Evolutionary conservation across 164 flowering plant genomes (phyloP).

Genomic region (Aristolochia fimbriata): DNA sequence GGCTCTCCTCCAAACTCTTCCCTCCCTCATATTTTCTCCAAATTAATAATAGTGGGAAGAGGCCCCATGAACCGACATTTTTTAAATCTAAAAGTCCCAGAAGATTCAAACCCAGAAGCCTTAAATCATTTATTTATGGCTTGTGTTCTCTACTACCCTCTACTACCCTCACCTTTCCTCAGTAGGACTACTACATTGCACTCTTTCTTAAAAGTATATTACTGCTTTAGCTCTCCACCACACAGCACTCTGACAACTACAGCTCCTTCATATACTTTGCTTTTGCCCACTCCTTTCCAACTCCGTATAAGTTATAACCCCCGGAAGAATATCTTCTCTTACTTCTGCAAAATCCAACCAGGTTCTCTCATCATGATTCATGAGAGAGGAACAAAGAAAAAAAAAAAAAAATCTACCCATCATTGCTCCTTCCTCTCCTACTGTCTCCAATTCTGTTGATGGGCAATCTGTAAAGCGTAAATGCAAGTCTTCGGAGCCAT

Average conservation of each 20-base stretch:
- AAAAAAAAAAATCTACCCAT: constrained; percentile 1
- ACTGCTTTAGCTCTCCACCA: constrained; percentile 4
- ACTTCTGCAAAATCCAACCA: constrained; percentile 1
- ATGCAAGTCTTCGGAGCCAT: not conserved
- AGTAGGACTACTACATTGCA: not conserved
- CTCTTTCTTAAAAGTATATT: not conserved
- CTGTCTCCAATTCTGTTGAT: not conserved
- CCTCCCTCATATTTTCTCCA: not conserved
- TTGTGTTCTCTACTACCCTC: not conserved
- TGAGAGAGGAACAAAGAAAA: no score
- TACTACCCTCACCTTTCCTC: not conserved
- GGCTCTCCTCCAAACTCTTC: constrained; percentile 1
- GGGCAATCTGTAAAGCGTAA: constrained; percentile 1
- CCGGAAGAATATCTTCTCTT: constrained; percentile 1
- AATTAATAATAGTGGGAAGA: not conserved
- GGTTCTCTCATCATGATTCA: not conserved
- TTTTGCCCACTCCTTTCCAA: not conserved
- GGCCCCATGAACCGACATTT: constrained; percentile 1
- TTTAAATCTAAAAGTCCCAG: not conserved
- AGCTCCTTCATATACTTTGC: constrained; percentile 1
- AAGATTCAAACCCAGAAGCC: not conserved
- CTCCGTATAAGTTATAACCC: not conserved
- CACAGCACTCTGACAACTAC: constrained; percentile 5
- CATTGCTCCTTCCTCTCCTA: not conserved
- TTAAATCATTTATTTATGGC: not conserved